phyloP scores from a whole-genome alignment of 768 basidiomycete species.

The Xerocomus brunneocitrinus region DNA sequence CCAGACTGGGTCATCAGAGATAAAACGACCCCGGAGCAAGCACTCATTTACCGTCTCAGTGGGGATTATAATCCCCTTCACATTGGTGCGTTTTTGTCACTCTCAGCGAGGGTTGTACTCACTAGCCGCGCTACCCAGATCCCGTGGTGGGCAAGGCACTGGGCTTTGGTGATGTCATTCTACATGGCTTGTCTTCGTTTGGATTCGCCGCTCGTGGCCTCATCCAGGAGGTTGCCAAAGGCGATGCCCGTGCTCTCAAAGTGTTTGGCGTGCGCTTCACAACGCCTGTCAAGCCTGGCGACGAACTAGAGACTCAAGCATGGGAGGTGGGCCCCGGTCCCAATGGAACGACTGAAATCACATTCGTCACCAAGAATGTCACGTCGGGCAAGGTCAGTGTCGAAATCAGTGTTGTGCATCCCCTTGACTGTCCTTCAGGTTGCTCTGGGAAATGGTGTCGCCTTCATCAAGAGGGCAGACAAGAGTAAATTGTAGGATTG shows the following conservation, averaged over 20 bases:
- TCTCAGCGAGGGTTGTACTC: neutral
- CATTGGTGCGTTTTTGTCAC: conserved; percentile 43
- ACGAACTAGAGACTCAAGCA: conserved; percentile 68
- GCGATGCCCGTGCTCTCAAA: conserved; percentile 57
- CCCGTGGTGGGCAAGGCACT: conserved; percentile 64
- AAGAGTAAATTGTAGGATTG: conserved; percentile 39
- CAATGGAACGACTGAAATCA: conserved; percentile 51
- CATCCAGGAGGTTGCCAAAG: conserved; percentile 56
- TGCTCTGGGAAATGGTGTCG: conserved; percentile 58
- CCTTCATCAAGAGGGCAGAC: conserved; percentile 53
- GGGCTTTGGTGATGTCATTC: conserved; percentile 81
- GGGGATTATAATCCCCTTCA: conserved; percentile 81
- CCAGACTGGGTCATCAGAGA: conserved; percentile 61
- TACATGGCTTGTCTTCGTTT: conserved; percentile 79
- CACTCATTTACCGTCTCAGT: conserved; percentile 65
- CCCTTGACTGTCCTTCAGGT: conserved; percentile 27
- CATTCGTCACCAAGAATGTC: conserved; percentile 59
- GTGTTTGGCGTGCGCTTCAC: conserved; percentile 76
- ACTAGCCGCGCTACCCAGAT: conserved; percentile 39
- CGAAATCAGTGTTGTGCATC: neutral
- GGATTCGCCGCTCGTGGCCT: conserved; percentile 80
- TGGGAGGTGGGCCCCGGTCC: conserved; percentile 75
- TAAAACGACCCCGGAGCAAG: conserved; percentile 61
- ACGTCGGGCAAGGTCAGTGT: conserved; percentile 51
- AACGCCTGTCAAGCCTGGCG: conserved; percentile 78